phyloP scores from a whole-genome alignment of 495 filamentous ascomycete species.

The Cenococcum geophilum region DNA sequence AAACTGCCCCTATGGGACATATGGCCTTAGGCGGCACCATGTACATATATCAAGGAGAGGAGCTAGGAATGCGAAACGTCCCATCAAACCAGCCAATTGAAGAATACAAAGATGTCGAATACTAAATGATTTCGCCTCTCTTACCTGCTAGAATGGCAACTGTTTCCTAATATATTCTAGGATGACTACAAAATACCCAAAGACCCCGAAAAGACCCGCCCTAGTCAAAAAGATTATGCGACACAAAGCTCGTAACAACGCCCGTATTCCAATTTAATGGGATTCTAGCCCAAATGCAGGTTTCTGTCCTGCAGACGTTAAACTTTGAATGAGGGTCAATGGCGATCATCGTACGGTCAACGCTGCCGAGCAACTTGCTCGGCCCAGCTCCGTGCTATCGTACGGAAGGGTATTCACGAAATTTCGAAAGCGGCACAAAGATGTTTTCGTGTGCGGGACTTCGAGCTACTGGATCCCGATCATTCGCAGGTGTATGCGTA shows the following conservation, averaged over 20 bases:
- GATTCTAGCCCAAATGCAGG: conserved; percentile 45
- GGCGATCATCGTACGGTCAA: conserved; percentile 45
- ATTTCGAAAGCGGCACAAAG: conserved; percentile 48
- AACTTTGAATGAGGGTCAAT: conserved; percentile 59
- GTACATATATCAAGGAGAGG: conserved; percentile 72
- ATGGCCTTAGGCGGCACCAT: conserved; percentile 58
- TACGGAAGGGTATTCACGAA: conserved; percentile 48
- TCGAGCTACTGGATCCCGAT: conserved; percentile 43
- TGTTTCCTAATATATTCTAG: neutral
- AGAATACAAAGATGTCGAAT: conserved; percentile 69
- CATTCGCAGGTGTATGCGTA: conserved; percentile 38
- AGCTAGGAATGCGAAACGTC: conserved; percentile 69
- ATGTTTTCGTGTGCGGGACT: conserved; percentile 60
- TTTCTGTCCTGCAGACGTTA: conserved; percentile 43
- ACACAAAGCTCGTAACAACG: conserved; percentile 44
- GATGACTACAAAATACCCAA: conserved; percentile 39
- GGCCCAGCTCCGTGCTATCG: conserved; percentile 44
- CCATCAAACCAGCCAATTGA: conserved; percentile 58
- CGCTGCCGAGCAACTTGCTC: conserved; percentile 45
- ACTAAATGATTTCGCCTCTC: conserved; percentile 33
- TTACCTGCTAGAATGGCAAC: neutral
- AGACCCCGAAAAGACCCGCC: conserved; percentile 1
- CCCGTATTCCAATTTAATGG: conserved; percentile 54
- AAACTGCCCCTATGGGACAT: conserved; percentile 62
- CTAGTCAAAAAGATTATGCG: conserved; percentile 12